Conservation (phyloP, 2,329 filamentous ascomycete genomes). For the Colletotrichum coccodes region DNA sequence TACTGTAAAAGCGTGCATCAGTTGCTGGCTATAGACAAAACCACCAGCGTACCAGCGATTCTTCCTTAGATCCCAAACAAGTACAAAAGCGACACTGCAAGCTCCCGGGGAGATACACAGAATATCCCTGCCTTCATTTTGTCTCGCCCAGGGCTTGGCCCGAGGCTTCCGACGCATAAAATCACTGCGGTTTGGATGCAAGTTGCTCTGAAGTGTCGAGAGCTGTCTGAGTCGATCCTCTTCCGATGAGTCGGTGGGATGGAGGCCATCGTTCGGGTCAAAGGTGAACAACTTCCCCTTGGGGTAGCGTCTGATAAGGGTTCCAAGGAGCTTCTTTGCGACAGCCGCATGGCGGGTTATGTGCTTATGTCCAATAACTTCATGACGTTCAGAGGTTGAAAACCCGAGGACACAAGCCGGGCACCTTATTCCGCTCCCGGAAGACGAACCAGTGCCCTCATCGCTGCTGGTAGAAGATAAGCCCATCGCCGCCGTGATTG, state of each 20-base stretch:
- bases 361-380: slow-evolving; percentile 5
- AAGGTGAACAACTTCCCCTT: slow-evolving; percentile 46
- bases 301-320: slow-evolving; percentile 44
- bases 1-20: slow-evolving; percentile 49
- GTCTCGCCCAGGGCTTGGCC: background rate
- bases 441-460: background rate
- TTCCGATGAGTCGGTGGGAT: slow-evolving; percentile 31
- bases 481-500: too few species aligned
- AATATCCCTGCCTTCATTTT: slow-evolving; percentile 4
- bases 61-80: slow-evolving; percentile 42
- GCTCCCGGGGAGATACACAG: slow-evolving; percentile 29
- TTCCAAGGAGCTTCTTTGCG: slow-evolving; percentile 40
- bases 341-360: slow-evolving; percentile 28
- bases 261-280: slow-evolving; percentile 37
- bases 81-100: slow-evolving; percentile 43
- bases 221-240: background rate
- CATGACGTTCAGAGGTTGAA: slow-evolving; percentile 24
- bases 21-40: slow-evolving; percentile 41
- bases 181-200: background rate
- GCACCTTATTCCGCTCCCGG: background rate
- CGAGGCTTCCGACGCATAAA: background rate
- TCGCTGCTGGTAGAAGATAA: background rate
- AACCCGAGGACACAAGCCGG: slow-evolving; percentile 35
- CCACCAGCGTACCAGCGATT: slow-evolving; percentile 48
- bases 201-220: background rate